phyloP scores from a whole-genome alignment of 192 early-diverging fungal genomes.

The Coemansia sp. region DNA sequence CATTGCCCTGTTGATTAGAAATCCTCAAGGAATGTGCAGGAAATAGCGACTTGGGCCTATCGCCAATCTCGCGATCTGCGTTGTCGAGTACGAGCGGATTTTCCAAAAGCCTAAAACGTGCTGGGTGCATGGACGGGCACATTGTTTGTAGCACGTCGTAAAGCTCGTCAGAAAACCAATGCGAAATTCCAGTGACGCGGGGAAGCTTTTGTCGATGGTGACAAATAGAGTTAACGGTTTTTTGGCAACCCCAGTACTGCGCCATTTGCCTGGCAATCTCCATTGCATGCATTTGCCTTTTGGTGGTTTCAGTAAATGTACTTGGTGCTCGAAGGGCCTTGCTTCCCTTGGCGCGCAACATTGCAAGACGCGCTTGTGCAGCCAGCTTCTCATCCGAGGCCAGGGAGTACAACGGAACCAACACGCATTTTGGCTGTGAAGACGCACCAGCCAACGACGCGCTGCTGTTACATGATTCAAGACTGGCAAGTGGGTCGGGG shows the following conservation, averaged over 20 bases:
- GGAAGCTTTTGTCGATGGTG: conserved; percentile 47
- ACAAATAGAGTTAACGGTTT: conserved; percentile 39
- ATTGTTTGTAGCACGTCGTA: conserved; percentile 47
- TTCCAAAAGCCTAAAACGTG: conserved; percentile 45
- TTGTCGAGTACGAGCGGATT: conserved; percentile 47
- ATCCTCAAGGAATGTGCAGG: conserved; percentile 35
- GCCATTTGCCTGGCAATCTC: conserved; percentile 55
- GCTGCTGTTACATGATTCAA: conserved; percentile 12
- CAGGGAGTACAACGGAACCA: conserved; percentile 27
- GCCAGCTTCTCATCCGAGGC: conserved; percentile 7
- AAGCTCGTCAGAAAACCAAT: conserved; percentile 54
- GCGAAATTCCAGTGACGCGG: conserved; percentile 49
- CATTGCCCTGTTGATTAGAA: conserved; percentile 10
- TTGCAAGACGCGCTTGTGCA: conserved; percentile 20
- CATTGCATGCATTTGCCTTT: conserved; percentile 51
- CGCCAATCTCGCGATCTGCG: conserved; percentile 7
- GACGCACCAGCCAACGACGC: not conserved
- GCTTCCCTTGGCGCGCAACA: conserved; percentile 28
- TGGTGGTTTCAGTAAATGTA: conserved; percentile 48
- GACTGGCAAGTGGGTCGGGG: conserved; percentile 38
- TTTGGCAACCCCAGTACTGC: conserved; percentile 51
- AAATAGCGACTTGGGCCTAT: conserved; percentile 43
- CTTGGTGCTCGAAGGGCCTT: conserved; percentile 28
- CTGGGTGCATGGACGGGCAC: conserved; percentile 48
- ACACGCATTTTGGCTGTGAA: conserved; percentile 12